phyloP scores from a whole-genome alignment of 2,329 filamentous ascomycete genomes.

The Beauveria pseudobassiana region DNA sequence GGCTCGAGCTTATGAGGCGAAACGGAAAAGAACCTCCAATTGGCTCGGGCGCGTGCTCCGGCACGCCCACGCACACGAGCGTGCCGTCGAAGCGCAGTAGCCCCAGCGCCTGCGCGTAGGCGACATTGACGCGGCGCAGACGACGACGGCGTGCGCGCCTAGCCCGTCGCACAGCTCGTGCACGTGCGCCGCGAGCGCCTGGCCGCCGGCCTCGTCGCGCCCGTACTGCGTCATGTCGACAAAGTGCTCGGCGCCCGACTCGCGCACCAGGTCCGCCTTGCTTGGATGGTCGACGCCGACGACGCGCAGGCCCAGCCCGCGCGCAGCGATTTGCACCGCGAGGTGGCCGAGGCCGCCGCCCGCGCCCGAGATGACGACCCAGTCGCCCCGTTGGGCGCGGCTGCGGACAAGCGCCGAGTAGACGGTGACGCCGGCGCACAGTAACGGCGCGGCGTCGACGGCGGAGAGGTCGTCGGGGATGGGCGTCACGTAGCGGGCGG shows the following conservation, averaged over 20 bases:
- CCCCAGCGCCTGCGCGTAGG: conserved; percentile 18
- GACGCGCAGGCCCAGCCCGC: conserved; percentile 19
- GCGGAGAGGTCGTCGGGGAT: conserved; percentile 29
- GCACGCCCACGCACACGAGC: conserved; percentile 22
- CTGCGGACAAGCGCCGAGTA: conserved; percentile 68
- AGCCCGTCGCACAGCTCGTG: conserved; percentile 15
- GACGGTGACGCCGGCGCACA: conserved; percentile 60
- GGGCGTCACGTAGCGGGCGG: conserved; percentile 35
- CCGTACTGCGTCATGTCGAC: conserved; percentile 38
- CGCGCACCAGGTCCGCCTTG: conserved; percentile 19
- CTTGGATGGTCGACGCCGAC: conserved; percentile 21
- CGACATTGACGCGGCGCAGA: conserved; percentile 18
- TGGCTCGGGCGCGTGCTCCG: conserved; percentile 19
- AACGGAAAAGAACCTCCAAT: conserved; percentile 37
- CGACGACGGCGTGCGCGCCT: conserved; percentile 16
- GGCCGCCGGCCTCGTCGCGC: conserved; percentile 26
- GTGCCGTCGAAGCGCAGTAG: conserved; percentile 23
- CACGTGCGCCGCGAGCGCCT: conserved; percentile 27
- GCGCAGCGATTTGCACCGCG: conserved; percentile 64
- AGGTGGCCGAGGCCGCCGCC: conserved; percentile 64
- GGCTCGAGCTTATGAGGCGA: conserved; percentile 31
- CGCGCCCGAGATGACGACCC: conserved; percentile 65
- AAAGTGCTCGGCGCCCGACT: conserved; percentile 19
- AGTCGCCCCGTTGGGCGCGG: conserved; percentile 56
- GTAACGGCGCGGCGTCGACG: conserved; percentile 47